Percentiles rank a stretch among this genome's conserved stretches.
Evolutionary conservation across 2,329 filamentous ascomycete species (phyloP).

Genomic region (Fusarium proliferatum): DNA sequence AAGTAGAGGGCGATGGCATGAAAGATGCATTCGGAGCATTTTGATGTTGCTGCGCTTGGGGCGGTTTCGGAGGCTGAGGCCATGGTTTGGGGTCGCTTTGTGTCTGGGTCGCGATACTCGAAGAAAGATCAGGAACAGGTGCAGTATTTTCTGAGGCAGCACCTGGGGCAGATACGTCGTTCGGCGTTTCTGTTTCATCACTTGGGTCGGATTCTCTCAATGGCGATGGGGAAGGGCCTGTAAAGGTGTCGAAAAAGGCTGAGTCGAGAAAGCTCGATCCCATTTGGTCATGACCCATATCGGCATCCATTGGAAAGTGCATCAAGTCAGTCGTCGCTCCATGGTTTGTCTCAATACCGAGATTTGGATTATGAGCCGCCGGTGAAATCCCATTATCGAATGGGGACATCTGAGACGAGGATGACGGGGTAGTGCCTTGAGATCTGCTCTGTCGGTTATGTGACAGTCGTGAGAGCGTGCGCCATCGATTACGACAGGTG

Average conservation of each 20-base stretch:
- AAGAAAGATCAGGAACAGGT: constrained; percentile 1
- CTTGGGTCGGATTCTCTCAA: constrained; percentile 13
- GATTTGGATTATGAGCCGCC: constrained; percentile 11
- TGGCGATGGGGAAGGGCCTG: constrained; percentile 27
- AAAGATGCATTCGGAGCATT: background rate
- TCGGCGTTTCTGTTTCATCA: constrained; percentile 22
- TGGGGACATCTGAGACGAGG: constrained; percentile 35
- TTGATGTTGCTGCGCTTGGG: background rate
- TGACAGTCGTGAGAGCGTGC: constrained; percentile 28
- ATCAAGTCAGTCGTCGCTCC: constrained; percentile 11
- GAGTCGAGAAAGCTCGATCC: constrained; percentile 29
- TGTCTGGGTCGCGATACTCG: background rate
- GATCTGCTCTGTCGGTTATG: constrained; percentile 28
- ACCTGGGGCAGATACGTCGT: background rate
- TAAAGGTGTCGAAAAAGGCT: constrained; percentile 38
- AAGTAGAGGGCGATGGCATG: constrained; percentile 25
- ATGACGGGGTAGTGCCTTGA: constrained; percentile 36
- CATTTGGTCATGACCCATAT: constrained; percentile 20
- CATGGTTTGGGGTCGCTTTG: constrained; percentile 7
- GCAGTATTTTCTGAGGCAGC: background rate
- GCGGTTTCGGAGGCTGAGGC: background rate
- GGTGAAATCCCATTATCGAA: constrained; percentile 32
- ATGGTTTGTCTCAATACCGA: background rate
- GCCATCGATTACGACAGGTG: constrained; percentile 47
- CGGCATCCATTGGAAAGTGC: constrained; percentile 18